A percentile compares a stretch with the other conserved stretches of the same genome.
Conservation (phyloP, 2,329 filamentous ascomycete species). For the Xylaria sp. region DNA sequence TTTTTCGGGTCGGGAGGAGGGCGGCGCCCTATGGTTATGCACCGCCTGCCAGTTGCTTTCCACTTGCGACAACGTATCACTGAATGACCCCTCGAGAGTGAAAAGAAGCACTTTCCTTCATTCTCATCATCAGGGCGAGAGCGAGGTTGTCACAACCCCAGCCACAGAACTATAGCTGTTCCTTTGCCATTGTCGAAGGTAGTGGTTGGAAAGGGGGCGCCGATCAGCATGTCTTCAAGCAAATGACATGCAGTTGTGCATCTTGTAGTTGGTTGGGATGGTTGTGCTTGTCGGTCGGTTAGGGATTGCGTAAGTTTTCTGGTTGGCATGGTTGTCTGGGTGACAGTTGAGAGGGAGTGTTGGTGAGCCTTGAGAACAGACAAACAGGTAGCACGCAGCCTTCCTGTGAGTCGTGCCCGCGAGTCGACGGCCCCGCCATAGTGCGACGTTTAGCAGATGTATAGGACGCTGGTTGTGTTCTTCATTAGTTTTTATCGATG, state of each 20-base stretch:
- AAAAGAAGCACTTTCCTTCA: neutral
- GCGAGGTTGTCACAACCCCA: no score
- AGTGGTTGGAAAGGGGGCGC: no score
- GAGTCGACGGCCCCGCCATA: conserved; percentile 20
- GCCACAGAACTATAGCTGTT: no score
- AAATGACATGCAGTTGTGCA: neutral
- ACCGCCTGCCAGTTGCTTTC: neutral
- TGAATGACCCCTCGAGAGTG: neutral
- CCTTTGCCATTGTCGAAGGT: no score
- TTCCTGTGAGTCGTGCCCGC: conserved; percentile 17
- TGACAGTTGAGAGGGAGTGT: neutral
- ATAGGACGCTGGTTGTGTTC: conserved; percentile 15
- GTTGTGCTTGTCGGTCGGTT: neutral
- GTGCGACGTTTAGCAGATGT: conserved; percentile 30
- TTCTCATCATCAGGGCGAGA: neutral
- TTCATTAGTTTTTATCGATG: neutral
- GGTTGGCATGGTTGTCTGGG: conserved; percentile 23
- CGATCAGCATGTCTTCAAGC: neutral
- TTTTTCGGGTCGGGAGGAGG: no score
- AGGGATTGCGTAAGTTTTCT: conserved; percentile 20
- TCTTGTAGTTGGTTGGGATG: neutral
- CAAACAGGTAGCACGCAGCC: conserved; percentile 22
- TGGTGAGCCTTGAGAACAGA: neutral
- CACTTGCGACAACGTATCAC: neutral
- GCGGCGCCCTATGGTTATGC: neutral